Evolutionary conservation across 148 eudicot species (phyloP).

Genomic region (Persicaria tinctoria): DNA sequence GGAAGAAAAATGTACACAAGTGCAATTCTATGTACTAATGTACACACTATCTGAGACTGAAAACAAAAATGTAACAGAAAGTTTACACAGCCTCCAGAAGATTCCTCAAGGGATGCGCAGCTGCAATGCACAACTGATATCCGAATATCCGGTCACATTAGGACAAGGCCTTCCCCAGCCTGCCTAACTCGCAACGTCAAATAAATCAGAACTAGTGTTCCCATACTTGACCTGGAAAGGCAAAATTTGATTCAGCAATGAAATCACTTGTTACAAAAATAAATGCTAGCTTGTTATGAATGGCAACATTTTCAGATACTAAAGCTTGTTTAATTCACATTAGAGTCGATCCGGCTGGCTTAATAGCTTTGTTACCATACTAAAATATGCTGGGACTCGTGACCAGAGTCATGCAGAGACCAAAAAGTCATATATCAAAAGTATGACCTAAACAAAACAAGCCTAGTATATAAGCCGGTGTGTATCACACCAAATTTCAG

Average conservation of each 20-base stretch:
- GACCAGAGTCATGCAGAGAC: too few relatives aligned
- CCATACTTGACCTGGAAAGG: slow-evolving; percentile 66
- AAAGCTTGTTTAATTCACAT: too few relatives aligned
- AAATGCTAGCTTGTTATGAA: too few relatives aligned
- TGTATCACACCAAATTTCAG: too few relatives aligned
- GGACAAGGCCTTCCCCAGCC: slow-evolving; percentile 33
- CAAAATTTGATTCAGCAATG: background rate
- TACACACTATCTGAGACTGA: background rate
- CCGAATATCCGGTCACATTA: slow-evolving; percentile 11
- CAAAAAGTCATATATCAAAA: too few relatives aligned
- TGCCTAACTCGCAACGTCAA: slow-evolving; percentile 69
- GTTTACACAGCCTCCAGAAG: slow-evolving; percentile 2
- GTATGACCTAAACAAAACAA: too few relatives aligned
- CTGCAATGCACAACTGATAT: background rate
- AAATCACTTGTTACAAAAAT: too few relatives aligned
- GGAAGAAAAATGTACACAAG: background rate
- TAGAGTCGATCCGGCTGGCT: too few relatives aligned
- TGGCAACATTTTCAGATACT: too few relatives aligned
- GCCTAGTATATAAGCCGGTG: too few relatives aligned
- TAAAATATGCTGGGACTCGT: too few relatives aligned
- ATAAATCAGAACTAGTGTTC: slow-evolving; percentile 68
- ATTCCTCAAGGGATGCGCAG: background rate
- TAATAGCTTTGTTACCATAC: too few relatives aligned
- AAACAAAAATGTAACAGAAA: background rate
- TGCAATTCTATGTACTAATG: slow-evolving; percentile 6